A percentile compares a stretch with the other conserved stretches of the same genome.
phyloP scores from a whole-genome alignment of 2,329 filamentous ascomycete species.

The Zelopaecilomyces penicillatus region DNA sequence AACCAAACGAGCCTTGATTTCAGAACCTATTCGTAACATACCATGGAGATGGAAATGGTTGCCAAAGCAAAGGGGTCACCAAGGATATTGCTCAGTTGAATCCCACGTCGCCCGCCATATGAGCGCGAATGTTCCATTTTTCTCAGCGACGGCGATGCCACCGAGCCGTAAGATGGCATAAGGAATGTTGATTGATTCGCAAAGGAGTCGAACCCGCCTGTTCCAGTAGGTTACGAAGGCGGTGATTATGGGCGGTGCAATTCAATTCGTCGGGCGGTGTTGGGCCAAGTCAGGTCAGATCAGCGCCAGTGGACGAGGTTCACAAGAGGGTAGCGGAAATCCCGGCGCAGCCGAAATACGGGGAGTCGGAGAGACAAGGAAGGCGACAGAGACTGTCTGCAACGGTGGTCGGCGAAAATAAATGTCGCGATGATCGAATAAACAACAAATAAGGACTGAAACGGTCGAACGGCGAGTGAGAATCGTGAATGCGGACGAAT shows the following conservation, averaged over 20 bases:
- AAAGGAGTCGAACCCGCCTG: no score
- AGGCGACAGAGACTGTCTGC: slow-evolving; percentile 7
- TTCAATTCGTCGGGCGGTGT: no score
- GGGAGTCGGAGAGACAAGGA: neutral
- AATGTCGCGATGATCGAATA: neutral
- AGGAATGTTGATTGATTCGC: slow-evolving; percentile 22
- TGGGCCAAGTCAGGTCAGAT: no score
- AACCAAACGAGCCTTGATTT: neutral
- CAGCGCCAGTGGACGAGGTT: no score
- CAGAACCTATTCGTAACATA: slow-evolving; percentile 38
- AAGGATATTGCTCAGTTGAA: slow-evolving; percentile 81
- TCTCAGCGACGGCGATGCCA: slow-evolving; percentile 63
- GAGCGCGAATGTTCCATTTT: slow-evolving; percentile 70
- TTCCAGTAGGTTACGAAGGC: neutral
- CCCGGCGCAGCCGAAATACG: no score
- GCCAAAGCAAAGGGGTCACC: slow-evolving; percentile 95
- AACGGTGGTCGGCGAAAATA: no score
- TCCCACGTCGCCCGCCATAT: slow-evolving; percentile 47
- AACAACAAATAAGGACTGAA: neutral
- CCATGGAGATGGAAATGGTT: slow-evolving; percentile 83
- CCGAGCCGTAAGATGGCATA: slow-evolving; percentile 70
- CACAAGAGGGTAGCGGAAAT: no score
- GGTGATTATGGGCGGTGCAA: neutral
- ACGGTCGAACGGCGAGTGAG: neutral
- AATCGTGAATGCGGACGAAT: slow-evolving; percentile 1